Base-by-base conservation (phyloP, 768 basidiomycete genomes). In the Suillus brevipes region DNA sequence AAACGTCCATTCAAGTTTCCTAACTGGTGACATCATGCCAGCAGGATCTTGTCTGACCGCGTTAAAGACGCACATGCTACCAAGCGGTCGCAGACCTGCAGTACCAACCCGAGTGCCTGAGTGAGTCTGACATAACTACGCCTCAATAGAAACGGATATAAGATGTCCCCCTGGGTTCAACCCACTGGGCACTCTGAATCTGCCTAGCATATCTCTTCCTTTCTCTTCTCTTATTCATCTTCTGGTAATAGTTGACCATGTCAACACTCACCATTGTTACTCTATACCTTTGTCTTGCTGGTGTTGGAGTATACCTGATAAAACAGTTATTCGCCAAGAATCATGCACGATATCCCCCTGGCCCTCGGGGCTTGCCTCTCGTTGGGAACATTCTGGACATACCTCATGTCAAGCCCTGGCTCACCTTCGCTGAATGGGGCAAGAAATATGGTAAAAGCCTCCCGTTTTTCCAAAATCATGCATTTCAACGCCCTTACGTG, bases 331-430 rank as follows among this genome's bases (percentile, higher is more conserved):
- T 67, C 18, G 18, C 50, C 18, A 64, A 60, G 20, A 40, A 4
- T n/a, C 62, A 42, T 12, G 4, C 6, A 38, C 58, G 20, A 14
- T 62, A 66, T 47, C 73, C 73, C 25, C 72, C 68, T 20, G 73
- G 73, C 2, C 73, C 73, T 4, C 40, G 45, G 58, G 70, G 70
- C 2, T 69, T 63, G 66, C 86, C 81, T 14, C 28, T 88, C 14
- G 71, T 88, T 34, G 87, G 87, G 16, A 87, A 84, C 66, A 68
- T 84, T 13, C 73, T 85, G 31, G 82, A 85, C 66, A 82, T 88
- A 80, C 83, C 86, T 37, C 70, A 73, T 16, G 78, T 79, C 40
- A 76, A 80, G 66, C 81, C 80, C 64, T 87, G 86, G 85, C 64
- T 83, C 23, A 83, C 79, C 0, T 87, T 85, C 67, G 77, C 83